Conservation (phyloP, 2,329 filamentous ascomycete species). For the Domatiomyces globalis region DNA sequence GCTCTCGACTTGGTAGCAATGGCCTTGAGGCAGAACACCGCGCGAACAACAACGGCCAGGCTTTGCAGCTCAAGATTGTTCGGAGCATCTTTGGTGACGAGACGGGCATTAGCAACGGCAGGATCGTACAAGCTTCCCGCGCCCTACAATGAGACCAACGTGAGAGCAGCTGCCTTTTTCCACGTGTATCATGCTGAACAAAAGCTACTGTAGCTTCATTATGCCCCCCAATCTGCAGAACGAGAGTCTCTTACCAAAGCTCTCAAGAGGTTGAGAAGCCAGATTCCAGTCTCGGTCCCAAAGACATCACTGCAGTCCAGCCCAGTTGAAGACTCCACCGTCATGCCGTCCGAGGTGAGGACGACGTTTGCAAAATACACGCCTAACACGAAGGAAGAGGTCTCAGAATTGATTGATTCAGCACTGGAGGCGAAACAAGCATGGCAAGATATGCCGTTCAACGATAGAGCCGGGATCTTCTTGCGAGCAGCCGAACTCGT, state of each 20-base stretch:
- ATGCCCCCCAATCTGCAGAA: slow-evolving; percentile 22
- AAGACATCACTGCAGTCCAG: slow-evolving; percentile 2
- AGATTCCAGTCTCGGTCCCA: slow-evolving; percentile 24
- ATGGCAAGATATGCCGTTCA: slow-evolving; percentile 24
- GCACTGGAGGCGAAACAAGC: slow-evolving; percentile 23
- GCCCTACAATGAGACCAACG: slow-evolving; percentile 14
- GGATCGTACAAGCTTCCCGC: slow-evolving; percentile 9
- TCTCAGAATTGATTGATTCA: slow-evolving; percentile 21
- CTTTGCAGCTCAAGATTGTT: background rate
- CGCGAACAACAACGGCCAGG: background rate
- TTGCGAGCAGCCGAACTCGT: slow-evolving; percentile 23
- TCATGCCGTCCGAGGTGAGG: slow-evolving; percentile 24
- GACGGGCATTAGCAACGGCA: slow-evolving; percentile 8
- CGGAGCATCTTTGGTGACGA: background rate
- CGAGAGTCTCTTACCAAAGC: slow-evolving; percentile 23
- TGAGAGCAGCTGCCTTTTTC: background rate
- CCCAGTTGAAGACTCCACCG: slow-evolving; percentile 1
- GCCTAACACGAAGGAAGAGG: slow-evolving; percentile 22
- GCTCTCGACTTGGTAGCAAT: background rate
- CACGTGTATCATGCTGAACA: background rate
- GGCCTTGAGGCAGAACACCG: background rate
- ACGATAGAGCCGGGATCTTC: slow-evolving; percentile 27
- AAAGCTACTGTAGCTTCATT: slow-evolving; percentile 9
- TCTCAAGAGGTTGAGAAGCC: slow-evolving; percentile 21
- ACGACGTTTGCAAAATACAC: slow-evolving; percentile 26